Evolutionary conservation across 2,329 filamentous ascomycete genomes (phyloP).

Genomic region (Monosporascus sp.): DNA sequence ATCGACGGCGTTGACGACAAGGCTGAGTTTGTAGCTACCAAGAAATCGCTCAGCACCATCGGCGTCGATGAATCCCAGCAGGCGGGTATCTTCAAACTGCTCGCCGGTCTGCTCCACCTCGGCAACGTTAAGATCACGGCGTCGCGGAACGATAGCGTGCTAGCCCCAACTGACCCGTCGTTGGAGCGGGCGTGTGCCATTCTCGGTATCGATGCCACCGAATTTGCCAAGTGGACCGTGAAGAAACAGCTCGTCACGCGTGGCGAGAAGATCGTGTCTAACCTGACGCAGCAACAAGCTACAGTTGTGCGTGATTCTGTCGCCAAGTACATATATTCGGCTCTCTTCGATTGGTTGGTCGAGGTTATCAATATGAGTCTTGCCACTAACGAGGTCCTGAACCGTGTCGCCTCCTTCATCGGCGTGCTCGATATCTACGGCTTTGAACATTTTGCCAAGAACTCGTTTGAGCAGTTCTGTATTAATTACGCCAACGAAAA

Average conservation of each 20-base stretch:
- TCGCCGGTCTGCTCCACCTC: constrained; percentile 87
- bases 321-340: constrained; percentile 97
- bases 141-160: constrained; percentile 78
- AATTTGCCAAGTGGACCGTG: constrained; percentile 96
- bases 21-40: constrained; percentile 85
- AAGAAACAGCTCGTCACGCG: constrained; percentile 97
- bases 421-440: constrained; percentile 99
- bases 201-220: constrained; percentile 76
- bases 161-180: constrained; percentile 75
- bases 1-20: constrained; percentile 96
- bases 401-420: constrained; percentile 82
- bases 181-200: constrained; percentile 76
- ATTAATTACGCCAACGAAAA: constrained; percentile 99
- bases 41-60: constrained; percentile 80
- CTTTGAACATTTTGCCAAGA: constrained; percentile 98
- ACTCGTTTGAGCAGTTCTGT: constrained; percentile 99
- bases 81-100: constrained; percentile 77
- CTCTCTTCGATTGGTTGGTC: constrained; percentile 98
- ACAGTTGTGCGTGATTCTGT: constrained; percentile 94
- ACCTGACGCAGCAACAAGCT: constrained; percentile 88
- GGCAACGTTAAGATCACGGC: constrained; percentile 96
- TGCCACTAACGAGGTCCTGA: constrained; percentile 81
- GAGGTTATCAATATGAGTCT: constrained; percentile 90
- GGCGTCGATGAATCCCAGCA: constrained; percentile 74
- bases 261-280: constrained; percentile 96